These are phyloP conservation scores for Termitomyces sp. DNA, from an alignment of 768 basidiomycete genomes.

Conservation along the genomic window DNA sequence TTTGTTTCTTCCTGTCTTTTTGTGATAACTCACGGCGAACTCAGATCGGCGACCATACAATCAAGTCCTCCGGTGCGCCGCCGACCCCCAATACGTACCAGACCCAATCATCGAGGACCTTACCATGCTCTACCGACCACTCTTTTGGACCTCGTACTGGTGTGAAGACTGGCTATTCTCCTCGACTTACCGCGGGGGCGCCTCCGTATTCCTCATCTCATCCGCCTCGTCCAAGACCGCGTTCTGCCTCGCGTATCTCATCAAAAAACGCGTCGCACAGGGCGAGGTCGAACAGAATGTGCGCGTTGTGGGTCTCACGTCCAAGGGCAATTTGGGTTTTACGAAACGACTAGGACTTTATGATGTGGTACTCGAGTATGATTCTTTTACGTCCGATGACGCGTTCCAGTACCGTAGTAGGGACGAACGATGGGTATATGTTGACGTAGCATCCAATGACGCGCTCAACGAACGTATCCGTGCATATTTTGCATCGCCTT, in stretches of 20 bases:
- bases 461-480: constrained; percentile 39
- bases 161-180: constrained; percentile 64
- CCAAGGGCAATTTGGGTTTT: constrained; percentile 46
- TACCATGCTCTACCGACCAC: constrained; percentile 65
- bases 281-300: constrained; percentile 21
- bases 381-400: constrained; percentile 28
- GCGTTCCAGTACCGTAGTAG: constrained; percentile 20
- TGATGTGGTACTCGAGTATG: constrained; percentile 51
- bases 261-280: constrained; percentile 36
- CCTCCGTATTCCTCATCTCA: constrained; percentile 48
- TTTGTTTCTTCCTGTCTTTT: background rate
- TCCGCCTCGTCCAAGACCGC: constrained; percentile 73
- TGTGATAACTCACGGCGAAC: background rate
- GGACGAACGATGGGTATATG: constrained; percentile 43
- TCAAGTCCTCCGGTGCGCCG: constrained; percentile 53
- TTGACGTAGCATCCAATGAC: constrained; percentile 60
- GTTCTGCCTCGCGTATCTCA: constrained; percentile 59
- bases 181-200: constrained; percentile 42
- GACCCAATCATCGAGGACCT: constrained; percentile 48
- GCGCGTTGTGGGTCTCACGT: constrained; percentile 56
- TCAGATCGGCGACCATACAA: constrained; percentile 65
- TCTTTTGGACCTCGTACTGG: constrained; percentile 77
- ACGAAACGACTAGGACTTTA: constrained; percentile 51
- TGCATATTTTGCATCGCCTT: constrained; percentile 33
- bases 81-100: constrained; percentile 49